These are phyloP conservation scores for Mycena rosella DNA, from an alignment of 768 basidiomycete species.

Conservation along the genomic window DNA sequence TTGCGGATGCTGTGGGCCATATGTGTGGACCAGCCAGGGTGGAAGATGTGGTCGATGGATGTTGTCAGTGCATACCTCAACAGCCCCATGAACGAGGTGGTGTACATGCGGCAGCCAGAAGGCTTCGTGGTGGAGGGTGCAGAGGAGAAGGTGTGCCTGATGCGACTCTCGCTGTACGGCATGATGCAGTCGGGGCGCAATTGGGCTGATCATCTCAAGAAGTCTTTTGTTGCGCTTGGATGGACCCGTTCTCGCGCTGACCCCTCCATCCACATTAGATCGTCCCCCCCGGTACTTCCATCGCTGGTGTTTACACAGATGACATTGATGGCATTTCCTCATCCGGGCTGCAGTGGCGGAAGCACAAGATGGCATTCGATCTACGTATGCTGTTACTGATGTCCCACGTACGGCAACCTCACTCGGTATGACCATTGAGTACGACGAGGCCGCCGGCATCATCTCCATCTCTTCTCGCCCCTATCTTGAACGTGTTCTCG, in stretches of 20 bases:
- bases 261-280: slow-evolving; percentile 22
- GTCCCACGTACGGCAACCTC: slow-evolving; percentile 40
- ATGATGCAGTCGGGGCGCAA: slow-evolving; percentile 35
- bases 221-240: slow-evolving; percentile 4
- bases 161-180: slow-evolving; percentile 28
- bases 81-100: slow-evolving; percentile 39
- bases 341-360: slow-evolving; percentile 13
- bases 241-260: slow-evolving; percentile 31
- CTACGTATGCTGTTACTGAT: slow-evolving; percentile 39
- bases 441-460: slow-evolving; percentile 33
- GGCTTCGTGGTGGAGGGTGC: slow-evolving; percentile 34
- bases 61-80: slow-evolving; percentile 39
- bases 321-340: slow-evolving; percentile 22
- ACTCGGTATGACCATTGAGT: slow-evolving; percentile 31
- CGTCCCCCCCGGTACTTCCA: slow-evolving; percentile 6
- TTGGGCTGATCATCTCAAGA: slow-evolving; percentile 25
- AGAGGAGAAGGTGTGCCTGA: slow-evolving; percentile 18
- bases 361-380: slow-evolving; percentile 23
- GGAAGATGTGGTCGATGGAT: slow-evolving; percentile 47
- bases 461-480: slow-evolving; percentile 35
- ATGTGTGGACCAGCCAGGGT: slow-evolving; percentile 41
- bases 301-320: slow-evolving; percentile 26
- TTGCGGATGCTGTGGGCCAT: slow-evolving; percentile 39
- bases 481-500: slow-evolving; percentile 37
- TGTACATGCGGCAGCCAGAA: slow-evolving; percentile 51